Evolutionary conservation across 2,329 filamentous ascomycete species (phyloP).

Genomic region (Penicillium sp.): DNA sequence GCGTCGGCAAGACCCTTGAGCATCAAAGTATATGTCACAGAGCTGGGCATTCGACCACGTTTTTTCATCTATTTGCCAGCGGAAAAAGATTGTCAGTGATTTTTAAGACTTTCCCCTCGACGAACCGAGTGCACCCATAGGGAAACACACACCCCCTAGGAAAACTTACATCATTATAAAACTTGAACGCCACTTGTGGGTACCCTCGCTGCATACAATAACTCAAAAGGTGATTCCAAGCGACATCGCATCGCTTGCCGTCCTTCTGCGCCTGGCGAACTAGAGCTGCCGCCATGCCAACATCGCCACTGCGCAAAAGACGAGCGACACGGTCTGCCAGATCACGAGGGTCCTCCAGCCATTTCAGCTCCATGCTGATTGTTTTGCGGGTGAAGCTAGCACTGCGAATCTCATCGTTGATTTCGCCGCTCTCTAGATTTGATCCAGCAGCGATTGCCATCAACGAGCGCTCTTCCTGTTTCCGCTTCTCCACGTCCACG

Average conservation of each 20-base stretch:
- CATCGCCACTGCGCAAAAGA: slow-evolving; percentile 54
- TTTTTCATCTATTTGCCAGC: slow-evolving; percentile 75
- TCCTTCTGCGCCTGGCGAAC: slow-evolving; percentile 62
- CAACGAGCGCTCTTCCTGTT: slow-evolving; percentile 4
- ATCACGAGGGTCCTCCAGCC: slow-evolving; percentile 64
- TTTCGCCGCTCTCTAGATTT: slow-evolving; percentile 11
- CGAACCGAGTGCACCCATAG: too few species aligned
- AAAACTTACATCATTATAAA: slow-evolving; percentile 73
- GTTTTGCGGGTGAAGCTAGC: slow-evolving; percentile 11
- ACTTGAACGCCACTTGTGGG: slow-evolving; percentile 62
- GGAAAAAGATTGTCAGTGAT: not conserved
- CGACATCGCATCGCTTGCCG: slow-evolving; percentile 59
- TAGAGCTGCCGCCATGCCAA: slow-evolving; percentile 62
- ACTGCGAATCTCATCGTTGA: slow-evolving; percentile 2
- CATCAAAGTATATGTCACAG: slow-evolving; percentile 76
- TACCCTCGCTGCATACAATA: slow-evolving; percentile 59
- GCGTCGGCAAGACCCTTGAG: slow-evolving; percentile 67
- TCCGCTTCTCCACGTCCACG: not conserved
- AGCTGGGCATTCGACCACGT: slow-evolving; percentile 70
- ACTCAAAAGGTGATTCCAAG: slow-evolving; percentile 82
- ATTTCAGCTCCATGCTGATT: slow-evolving; percentile 54
- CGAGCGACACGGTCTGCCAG: slow-evolving; percentile 62
- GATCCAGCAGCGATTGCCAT: slow-evolving; percentile 10
- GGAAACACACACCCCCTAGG: too few species aligned
- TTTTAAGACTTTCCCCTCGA: not conserved